Conservation (phyloP, 768 basidiomycete genomes). For the Pholiota microspora region DNA sequence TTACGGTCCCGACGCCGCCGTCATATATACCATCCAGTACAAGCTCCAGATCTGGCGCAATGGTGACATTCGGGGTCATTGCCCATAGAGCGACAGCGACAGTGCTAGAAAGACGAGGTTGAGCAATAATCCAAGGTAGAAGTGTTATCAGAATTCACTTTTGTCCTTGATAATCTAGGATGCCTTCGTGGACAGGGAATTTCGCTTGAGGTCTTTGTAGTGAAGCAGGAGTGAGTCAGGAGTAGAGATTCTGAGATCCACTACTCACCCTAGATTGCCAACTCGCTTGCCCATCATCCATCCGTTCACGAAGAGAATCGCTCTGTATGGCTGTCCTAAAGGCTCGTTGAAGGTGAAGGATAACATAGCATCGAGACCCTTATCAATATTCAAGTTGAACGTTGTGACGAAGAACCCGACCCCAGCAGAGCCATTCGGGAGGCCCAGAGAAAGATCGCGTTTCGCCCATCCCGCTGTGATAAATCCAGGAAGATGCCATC, state of each 20-base stretch:
- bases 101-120: constrained; percentile 32
- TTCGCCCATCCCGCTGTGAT: constrained; percentile 57
- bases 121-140: background rate
- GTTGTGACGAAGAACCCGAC: constrained; percentile 82
- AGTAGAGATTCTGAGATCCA: background rate
- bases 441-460: constrained; percentile 55
- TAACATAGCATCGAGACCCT: constrained; percentile 62
- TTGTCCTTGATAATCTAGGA: constrained; percentile 66
- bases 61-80: constrained; percentile 44
- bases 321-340: constrained; percentile 63
- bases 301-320: constrained; percentile 77
- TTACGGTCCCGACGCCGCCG: constrained; percentile 61
- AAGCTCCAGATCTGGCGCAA: constrained; percentile 54
- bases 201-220: constrained; percentile 63
- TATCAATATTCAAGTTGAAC: constrained; percentile 60
- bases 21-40: constrained; percentile 57
- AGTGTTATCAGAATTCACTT: constrained; percentile 55
- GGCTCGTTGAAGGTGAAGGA: constrained; percentile 70
- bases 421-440: constrained; percentile 59
- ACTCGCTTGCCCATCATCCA: constrained; percentile 88
- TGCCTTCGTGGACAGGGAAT: constrained; percentile 84
- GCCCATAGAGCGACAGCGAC: constrained; percentile 70
- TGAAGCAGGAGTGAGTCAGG: background rate
- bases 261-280: constrained; percentile 61
- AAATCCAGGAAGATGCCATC: constrained; percentile 77